phyloP scores from a whole-genome alignment of 2,329 filamentous ascomycete genomes.

The Aspergillus thermomutatus region DNA sequence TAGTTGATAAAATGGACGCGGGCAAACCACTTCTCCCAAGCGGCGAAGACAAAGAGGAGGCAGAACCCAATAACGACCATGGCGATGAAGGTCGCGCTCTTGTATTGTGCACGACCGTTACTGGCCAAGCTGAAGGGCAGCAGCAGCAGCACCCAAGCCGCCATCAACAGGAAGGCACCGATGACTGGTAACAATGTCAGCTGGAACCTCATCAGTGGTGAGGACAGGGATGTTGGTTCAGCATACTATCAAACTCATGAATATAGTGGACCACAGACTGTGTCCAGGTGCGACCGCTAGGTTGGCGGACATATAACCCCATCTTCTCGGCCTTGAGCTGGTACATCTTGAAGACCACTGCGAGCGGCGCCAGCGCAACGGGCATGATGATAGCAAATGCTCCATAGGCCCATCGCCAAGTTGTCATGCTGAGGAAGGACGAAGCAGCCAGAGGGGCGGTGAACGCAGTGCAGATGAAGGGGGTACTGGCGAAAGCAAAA shows the following conservation, averaged over 20 bases:
- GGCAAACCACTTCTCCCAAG: constrained; percentile 55
- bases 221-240: constrained; percentile 30
- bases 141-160: constrained; percentile 61
- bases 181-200: constrained; percentile 36
- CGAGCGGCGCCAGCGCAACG: constrained; percentile 54
- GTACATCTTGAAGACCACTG: constrained; percentile 53
- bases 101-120: constrained; percentile 41
- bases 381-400: constrained; percentile 60
- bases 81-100: constrained; percentile 47
- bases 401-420: constrained; percentile 63
- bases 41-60: constrained; percentile 51
- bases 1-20: constrained; percentile 54
- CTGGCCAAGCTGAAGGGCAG: constrained; percentile 60
- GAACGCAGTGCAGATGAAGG: constrained; percentile 61
- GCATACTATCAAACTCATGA: constrained; percentile 60
- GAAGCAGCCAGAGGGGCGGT: constrained; percentile 52
- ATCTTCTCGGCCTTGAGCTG: constrained; percentile 55
- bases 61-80: constrained; percentile 54
- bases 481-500: constrained; percentile 57
- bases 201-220: constrained; percentile 43
- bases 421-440: constrained; percentile 47
- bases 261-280: constrained; percentile 54
- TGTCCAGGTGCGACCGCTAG: constrained; percentile 44
- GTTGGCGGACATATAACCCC: constrained; percentile 48
- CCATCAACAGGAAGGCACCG: constrained; percentile 59